phyloP scores from a whole-genome alignment of 495 filamentous ascomycete genomes.

The Hyaloscypha finlandica region DNA sequence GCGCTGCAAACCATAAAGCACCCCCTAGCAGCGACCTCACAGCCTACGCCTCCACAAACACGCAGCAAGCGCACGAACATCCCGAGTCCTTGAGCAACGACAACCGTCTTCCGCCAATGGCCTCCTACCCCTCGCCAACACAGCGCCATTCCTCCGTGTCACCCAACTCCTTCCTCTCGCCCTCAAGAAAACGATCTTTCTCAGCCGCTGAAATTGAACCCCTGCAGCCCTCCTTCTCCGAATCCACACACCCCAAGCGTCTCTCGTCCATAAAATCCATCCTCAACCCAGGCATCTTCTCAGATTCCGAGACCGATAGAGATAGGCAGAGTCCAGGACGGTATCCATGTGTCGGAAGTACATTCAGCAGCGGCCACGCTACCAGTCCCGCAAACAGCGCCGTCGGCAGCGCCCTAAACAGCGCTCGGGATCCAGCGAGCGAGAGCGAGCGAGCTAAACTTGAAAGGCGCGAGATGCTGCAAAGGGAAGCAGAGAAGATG shows the following conservation, averaged over 20 bases:
- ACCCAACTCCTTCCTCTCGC: slow-evolving; percentile 52
- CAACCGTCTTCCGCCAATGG: slow-evolving; percentile 55
- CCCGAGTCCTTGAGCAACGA: slow-evolving; percentile 51
- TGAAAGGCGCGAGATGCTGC: slow-evolving; percentile 65
- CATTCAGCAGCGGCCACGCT: slow-evolving; percentile 32
- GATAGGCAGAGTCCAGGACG: slow-evolving; percentile 18
- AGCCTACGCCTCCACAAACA: slow-evolving; percentile 41
- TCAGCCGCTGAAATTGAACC: slow-evolving; percentile 54
- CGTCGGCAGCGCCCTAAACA: slow-evolving; percentile 35
- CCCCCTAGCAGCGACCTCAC: slow-evolving; percentile 41
- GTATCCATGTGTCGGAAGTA: slow-evolving; percentile 17
- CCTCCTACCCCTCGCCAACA: slow-evolving; percentile 42
- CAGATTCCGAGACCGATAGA: slow-evolving; percentile 17
- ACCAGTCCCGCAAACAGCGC: slow-evolving; percentile 26
- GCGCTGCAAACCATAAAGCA: slow-evolving; percentile 39
- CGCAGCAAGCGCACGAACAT: slow-evolving; percentile 37
- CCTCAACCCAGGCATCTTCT: slow-evolving; percentile 57
- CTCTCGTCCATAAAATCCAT: slow-evolving; percentile 81
- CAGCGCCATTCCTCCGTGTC: slow-evolving; percentile 47
- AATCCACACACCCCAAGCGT: slow-evolving; percentile 51
- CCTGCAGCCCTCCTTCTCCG: slow-evolving; percentile 15
- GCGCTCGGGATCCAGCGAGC: slow-evolving; percentile 36
- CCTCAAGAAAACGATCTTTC: slow-evolving; percentile 66
- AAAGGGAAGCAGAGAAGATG: slow-evolving; percentile 76
- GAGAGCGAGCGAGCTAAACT: slow-evolving; percentile 57